Evolutionary conservation across 2,329 filamentous ascomycete species (phyloP), one percentile per base, ranked within the genome.

Genomic region (Lecanoromycetidae sp.): DNA sequence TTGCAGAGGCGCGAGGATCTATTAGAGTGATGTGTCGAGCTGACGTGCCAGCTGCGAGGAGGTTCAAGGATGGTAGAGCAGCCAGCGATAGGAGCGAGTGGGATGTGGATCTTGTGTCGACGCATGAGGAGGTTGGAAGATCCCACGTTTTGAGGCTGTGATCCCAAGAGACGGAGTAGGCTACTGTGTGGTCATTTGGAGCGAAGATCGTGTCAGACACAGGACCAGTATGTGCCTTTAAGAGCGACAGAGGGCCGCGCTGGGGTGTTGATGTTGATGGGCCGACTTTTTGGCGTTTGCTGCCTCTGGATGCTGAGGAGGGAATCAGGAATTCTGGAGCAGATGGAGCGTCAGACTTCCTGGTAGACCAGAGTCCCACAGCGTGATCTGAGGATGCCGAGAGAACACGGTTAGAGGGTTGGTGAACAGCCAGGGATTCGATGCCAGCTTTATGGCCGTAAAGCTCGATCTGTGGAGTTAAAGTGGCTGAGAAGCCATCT

Each of bases 91-190:
- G 76, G 6, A 98, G 75, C 1, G 87, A 79, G 63, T 94, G 84
- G 48, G 85, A 79, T 0, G 87, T 91, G 1, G 84, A 84, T 48
- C 91, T 75, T 3, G 85, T 86, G 60, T 86, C 85, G 34, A 96
- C 87, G 50, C 85, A 76, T 23, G 72, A 70, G 46, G 77, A 73
- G 1, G 90, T 95, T 0, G 87, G 81, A 38, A 98, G 74, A 68
- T 98, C 91, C 68, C 94, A 84, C 0, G 91, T 96, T 54, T 82
- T 82, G 56, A 96, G 71, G 1, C 84, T 84, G 71, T 94, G 88
- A 68, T 98, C 93, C 68, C 85, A 84, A 15, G 87, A 94, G 19
- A 81, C 79, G 1, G 87, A 90, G 71, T 98, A 96, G 38, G 84
- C 90, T 33, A 95, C 86, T 12, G 86, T 94, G 9, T 80, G 67